Percentiles rank a stretch among this genome's conserved stretches.
Evolutionary conservation across 805 yeast genomes (phyloP).

Genomic region (Schwanniomyces vanrijiae): DNA sequence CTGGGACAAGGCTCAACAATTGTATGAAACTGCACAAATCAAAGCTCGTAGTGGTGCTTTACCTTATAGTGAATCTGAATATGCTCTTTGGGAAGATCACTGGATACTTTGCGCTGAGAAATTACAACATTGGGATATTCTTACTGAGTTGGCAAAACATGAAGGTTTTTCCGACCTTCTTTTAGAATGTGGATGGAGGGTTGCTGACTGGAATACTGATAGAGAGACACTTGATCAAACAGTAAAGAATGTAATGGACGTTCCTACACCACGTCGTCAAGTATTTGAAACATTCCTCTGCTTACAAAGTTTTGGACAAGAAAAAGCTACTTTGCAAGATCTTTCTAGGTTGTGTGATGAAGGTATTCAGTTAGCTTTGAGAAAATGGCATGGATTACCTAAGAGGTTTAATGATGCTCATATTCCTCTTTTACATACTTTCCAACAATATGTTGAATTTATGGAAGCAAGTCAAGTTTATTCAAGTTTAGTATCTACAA

Average conservation of each 20-base stretch:
- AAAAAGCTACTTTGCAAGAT: conserved; percentile 80
- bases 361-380: conserved; percentile 87
- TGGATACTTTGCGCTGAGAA: conserved; percentile 98
- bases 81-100: conserved; percentile 96
- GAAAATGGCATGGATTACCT: conserved; percentile 93
- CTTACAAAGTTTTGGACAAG: conserved; percentile 90
- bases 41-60: conserved; percentile 93
- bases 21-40: conserved; percentile 95
- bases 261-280: conserved; percentile 96
- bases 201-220: conserved; percentile 97
- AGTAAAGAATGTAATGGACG: conserved; percentile 95
- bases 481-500: conserved; percentile 81
- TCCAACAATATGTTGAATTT: conserved; percentile 96
- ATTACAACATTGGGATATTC: conserved; percentile 95
- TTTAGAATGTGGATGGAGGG: conserved; percentile 99
- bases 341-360: conserved; percentile 89
- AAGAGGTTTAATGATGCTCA: conserved; percentile 78
- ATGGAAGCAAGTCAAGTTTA: conserved; percentile 97
- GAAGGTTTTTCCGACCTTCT: conserved; percentile 95
- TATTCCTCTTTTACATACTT: conserved; percentile 83
- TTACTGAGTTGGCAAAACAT: conserved; percentile 94
- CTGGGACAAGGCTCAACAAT: conserved; percentile 91
- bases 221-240: conserved; percentile 92
- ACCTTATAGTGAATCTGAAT: conserved; percentile 94
- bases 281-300: conserved; percentile 92